Evolutionary conservation across 768 basidiomycete genomes (phyloP).

Genomic region (Russula abietina): DNA sequence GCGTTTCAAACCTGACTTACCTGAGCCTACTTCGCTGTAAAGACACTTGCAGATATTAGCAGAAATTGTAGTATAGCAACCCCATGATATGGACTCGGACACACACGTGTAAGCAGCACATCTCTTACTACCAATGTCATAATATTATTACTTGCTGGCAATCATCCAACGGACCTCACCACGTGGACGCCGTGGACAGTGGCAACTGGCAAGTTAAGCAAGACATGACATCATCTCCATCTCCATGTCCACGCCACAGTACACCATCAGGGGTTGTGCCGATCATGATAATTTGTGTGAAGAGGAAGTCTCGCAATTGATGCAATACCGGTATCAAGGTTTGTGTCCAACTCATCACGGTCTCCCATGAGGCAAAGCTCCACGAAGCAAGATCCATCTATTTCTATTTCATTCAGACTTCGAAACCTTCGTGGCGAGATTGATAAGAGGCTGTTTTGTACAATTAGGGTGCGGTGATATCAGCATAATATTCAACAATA

Average conservation of each 20-base stretch:
- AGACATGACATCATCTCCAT: not conserved
- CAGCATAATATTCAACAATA: not conserved
- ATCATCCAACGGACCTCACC: not conserved
- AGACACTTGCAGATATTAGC: not conserved
- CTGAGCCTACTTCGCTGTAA: slow-evolving; percentile 49
- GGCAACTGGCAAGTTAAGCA: too few relatives aligned
- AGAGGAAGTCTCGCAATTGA: not conserved
- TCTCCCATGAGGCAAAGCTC: not conserved
- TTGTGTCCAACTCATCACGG: not conserved
- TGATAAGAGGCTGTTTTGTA: slow-evolving; percentile 16
- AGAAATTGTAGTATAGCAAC: not conserved
- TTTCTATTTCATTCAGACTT: slow-evolving; percentile 3
- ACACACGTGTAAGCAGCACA: not conserved
- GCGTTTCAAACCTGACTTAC: slow-evolving; percentile 56
- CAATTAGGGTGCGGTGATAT: not conserved
- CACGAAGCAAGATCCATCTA: slow-evolving; percentile 5
- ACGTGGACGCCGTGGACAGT: too few relatives aligned
- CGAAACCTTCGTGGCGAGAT: slow-evolving; percentile 12
- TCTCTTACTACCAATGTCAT: not conserved
- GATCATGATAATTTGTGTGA: not conserved
- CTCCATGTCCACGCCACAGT: not conserved
- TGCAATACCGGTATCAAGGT: slow-evolving; percentile 10
- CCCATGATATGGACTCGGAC: not conserved
- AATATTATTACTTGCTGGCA: not conserved
- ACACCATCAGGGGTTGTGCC: not conserved